Evolutionary conservation across 2,329 filamentous ascomycete species (phyloP).

Genomic region (Huntiella decipiens): DNA sequence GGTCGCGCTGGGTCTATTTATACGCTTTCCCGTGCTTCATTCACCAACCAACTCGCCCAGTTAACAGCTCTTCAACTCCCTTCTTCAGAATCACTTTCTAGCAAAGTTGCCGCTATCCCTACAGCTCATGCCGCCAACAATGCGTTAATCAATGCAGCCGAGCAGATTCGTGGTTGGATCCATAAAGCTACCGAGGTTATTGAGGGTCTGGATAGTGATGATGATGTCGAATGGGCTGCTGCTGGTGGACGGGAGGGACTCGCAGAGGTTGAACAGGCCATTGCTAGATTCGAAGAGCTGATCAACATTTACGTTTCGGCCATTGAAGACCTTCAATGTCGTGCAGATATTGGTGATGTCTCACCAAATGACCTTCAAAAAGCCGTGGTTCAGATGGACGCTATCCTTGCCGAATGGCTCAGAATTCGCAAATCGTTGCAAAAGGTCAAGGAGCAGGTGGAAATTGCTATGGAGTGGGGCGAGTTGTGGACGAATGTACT

Average conservation of each 20-base stretch:
- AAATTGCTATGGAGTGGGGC: conserved; percentile 98
- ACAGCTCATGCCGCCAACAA: conserved; percentile 69
- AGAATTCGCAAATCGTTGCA: conserved; percentile 61
- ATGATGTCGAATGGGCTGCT: conserved; percentile 95
- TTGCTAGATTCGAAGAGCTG: conserved; percentile 67
- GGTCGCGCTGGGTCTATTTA: conserved; percentile 73
- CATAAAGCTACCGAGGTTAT: conserved; percentile 80
- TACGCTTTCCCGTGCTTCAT: conserved; percentile 78
- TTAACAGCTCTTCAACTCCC: conserved; percentile 80
- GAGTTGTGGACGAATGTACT: conserved; percentile 89
- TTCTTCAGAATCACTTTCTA: conserved; percentile 64
- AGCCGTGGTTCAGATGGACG: conserved; percentile 78
- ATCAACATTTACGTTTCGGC: conserved; percentile 84
- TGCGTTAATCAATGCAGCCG: conserved; percentile 68
- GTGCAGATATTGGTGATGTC: conserved; percentile 55
- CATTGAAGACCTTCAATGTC: conserved; percentile 77
- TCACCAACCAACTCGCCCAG: conserved; percentile 82
- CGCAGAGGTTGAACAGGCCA: conserved; percentile 53
- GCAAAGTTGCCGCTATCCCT: conserved; percentile 66
- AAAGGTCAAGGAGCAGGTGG: conserved; percentile 72
- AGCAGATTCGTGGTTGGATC: conserved; percentile 90
- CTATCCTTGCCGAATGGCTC: conserved; percentile 66
- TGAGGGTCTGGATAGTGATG: conserved; percentile 74
- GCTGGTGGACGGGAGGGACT: conserved; percentile 66
- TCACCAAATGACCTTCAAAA: conserved; percentile 50